Evolutionary conservation across 345 rosid genomes (phyloP).

Genomic region (Hypericum perforatum): DNA sequence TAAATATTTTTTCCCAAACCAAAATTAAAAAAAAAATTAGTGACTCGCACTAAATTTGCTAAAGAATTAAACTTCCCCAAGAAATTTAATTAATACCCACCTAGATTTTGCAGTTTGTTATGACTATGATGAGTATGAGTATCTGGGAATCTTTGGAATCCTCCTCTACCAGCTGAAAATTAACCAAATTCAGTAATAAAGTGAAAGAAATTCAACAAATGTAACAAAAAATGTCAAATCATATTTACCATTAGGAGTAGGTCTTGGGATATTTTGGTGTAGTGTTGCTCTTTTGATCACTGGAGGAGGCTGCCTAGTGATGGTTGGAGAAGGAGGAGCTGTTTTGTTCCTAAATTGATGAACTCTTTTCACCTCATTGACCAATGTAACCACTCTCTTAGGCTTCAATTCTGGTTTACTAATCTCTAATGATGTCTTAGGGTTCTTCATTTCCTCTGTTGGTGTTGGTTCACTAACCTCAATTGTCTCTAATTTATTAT

Average conservation of each 20-base stretch:
- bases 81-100: slow-evolving; percentile 23
- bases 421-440: background rate
- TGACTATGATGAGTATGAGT: slow-evolving; percentile 15
- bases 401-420: slow-evolving; percentile 2
- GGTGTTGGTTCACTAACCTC: background rate
- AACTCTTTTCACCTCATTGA: slow-evolving; percentile 24
- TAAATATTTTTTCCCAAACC: slow-evolving; percentile 20
- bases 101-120: slow-evolving; percentile 60
- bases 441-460: slow-evolving; percentile 18
- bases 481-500: background rate
- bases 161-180: slow-evolving; percentile 21
- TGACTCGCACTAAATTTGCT: background rate
- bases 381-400: slow-evolving; percentile 6
- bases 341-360: slow-evolving; percentile 34
- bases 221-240: background rate
- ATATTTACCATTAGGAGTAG: slow-evolving; percentile 8
- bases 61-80: slow-evolving; percentile 3
- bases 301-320: slow-evolving; percentile 42
- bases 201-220: background rate
- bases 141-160: slow-evolving; percentile 29
- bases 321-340: slow-evolving; percentile 26
- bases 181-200: background rate
- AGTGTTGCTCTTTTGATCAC: slow-evolving; percentile 30
- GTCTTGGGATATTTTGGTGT: slow-evolving; percentile 29
- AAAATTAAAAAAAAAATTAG: background rate